Base-by-base conservation (phyloP, 1,139 yeast genomes). In the Kurtzmaniella quercitrusa region DNA sequence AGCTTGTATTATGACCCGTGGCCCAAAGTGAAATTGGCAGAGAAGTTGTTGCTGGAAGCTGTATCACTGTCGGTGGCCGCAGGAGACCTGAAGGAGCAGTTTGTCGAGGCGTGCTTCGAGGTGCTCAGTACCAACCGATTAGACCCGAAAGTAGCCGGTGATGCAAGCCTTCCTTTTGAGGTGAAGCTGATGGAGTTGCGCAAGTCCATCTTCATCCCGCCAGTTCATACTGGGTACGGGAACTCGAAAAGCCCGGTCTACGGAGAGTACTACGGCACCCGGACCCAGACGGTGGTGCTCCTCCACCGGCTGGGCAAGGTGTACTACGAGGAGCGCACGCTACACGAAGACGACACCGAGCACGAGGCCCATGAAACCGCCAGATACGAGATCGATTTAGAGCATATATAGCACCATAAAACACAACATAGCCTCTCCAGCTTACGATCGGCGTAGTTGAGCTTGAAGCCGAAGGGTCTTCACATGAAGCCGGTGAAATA, bases 261-360 rank as follows among this genome's bases (percentile, higher is more conserved):
- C 21, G 86, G 87, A 0, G 62, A 66, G 23, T 80, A 71, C 54
- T 93, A 91, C 55, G 98, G 97, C 0, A 93, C 98, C 0, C 67
- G 98, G 44, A 88, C 97, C 0, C 96, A 90, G 57, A 89, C 96
- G 0, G 77, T 90, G 1, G 72, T 91, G 5, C 57, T 89, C 17
- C 72, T 88, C 10, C 77, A 75, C 52, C 72, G 69, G 34, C 45
- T 60, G 5, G 84, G 85, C 2, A 47, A 49, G 15, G 52, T 73
- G 39, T 62, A 67, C 44, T 73, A 73, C 51, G 66, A 62, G 44
- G 78, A 73, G 52, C 53, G 63, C 33, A 66, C 69, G 48, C 47
- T 72, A 16, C 68, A 68, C 48, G 49, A 50, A 31, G 50, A 63
- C 2, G 72, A 67, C 45, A 55, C 55, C 41, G 38, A 36, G 21